Conservation (phyloP, 1,139 yeast species). For the Blastobotrys malaysiensis region DNA sequence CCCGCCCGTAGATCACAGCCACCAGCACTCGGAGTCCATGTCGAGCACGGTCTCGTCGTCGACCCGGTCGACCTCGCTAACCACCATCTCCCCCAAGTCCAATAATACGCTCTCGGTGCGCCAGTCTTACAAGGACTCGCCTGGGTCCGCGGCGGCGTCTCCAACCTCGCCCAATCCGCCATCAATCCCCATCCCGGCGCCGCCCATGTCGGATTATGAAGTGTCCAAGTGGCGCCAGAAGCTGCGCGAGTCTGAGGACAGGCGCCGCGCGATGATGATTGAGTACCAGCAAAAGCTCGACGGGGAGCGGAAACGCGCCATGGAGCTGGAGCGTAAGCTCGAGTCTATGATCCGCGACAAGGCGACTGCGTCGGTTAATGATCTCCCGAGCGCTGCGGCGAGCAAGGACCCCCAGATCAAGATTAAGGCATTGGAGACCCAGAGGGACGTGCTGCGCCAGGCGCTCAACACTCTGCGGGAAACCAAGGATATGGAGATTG, state of each 20-base stretch:
- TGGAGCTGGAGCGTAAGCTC: slow-evolving; percentile 24
- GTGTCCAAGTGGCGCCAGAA: slow-evolving; percentile 19
- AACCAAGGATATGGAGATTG: slow-evolving; percentile 34
- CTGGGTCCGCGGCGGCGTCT: not conserved
- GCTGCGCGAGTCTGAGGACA: slow-evolving; percentile 26
- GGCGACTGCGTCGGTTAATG: slow-evolving; percentile 11
- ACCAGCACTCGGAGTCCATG: not conserved
- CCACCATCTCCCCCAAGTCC: not conserved
- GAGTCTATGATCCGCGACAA: slow-evolving; percentile 17
- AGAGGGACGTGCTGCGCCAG: slow-evolving; percentile 56
- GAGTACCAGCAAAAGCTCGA: slow-evolving; percentile 30
- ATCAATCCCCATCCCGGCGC: not conserved
- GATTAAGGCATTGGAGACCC: slow-evolving; percentile 38
- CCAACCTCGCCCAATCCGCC: not conserved
- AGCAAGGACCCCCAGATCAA: slow-evolving; percentile 20
- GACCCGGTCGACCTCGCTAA: not conserved
- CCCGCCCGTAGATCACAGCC: not conserved
- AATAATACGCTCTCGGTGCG: not conserved
- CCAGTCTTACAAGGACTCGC: not conserved
- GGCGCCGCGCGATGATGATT: slow-evolving; percentile 22
- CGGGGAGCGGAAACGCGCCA: slow-evolving; percentile 23
- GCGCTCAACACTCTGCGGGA: slow-evolving; percentile 38
- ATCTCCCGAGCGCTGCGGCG: slow-evolving; percentile 8
- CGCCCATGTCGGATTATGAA: slow-evolving; percentile 9
- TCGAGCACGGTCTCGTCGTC: not conserved